phyloP scores from a whole-genome alignment of 1,284 basidiomycete species.

The Cystobasidiaceae sp. region DNA sequence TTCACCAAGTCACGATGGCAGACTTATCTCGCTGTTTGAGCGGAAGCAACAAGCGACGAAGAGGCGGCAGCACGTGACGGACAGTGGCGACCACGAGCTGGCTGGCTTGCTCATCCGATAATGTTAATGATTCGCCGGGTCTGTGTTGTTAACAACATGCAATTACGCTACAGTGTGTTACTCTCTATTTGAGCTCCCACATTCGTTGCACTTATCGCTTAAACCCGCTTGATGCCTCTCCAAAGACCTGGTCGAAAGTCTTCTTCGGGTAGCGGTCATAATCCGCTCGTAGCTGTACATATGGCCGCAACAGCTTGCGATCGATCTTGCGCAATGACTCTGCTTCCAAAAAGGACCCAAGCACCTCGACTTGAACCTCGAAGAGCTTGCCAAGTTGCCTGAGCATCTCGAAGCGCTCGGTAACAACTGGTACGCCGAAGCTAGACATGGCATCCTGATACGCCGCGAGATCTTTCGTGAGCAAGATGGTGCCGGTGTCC shows the following conservation, averaged over 20 bases:
- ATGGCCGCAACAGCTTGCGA: conserved; percentile 76
- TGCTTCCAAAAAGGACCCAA: conserved; percentile 88
- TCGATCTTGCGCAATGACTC: conserved; percentile 83
- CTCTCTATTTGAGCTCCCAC: too few relatives aligned
- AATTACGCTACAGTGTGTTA: too few relatives aligned
- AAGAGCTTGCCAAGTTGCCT: conserved; percentile 96
- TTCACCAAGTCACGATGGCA: too few relatives aligned
- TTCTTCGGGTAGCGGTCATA: conserved; percentile 48
- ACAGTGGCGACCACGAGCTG: too few relatives aligned
- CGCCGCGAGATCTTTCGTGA: conserved; percentile 94
- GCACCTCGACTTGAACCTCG: conserved; percentile 84
- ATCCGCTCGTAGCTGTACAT: conserved; percentile 82
- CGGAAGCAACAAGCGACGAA: too few relatives aligned
- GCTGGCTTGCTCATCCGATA: too few relatives aligned
- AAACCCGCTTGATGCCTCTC: neutral
- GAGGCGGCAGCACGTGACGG: too few relatives aligned
- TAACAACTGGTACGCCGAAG: conserved; percentile 74
- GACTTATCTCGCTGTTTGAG: neutral
- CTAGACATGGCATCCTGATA: conserved; percentile 86
- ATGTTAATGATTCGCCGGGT: too few relatives aligned
- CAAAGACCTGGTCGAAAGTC: conserved; percentile 40
- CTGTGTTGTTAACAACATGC: too few relatives aligned
- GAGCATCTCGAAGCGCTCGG: conserved; percentile 96
- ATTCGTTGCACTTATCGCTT: too few relatives aligned
- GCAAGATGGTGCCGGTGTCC: conserved; percentile 93